These are phyloP conservation scores for Alternaria sp. DNA, from an alignment of 2,329 filamentous ascomycete species.

Conservation along the genomic window DNA sequence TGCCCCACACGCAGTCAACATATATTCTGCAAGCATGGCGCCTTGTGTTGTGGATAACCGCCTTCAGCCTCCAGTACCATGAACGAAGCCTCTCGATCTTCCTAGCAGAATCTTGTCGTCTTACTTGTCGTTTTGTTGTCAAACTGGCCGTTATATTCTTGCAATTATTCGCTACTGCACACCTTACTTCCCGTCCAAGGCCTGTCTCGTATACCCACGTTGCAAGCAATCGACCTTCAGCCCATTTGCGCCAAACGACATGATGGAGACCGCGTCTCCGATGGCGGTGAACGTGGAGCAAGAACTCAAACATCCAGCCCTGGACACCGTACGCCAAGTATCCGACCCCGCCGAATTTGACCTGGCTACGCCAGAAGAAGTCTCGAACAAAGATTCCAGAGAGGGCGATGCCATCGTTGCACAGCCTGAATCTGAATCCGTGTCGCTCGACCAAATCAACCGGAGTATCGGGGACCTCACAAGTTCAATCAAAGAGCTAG, in stretches of 20 bases:
- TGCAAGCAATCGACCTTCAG: fast-evolving
- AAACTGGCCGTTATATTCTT: not conserved
- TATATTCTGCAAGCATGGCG: too few relatives aligned
- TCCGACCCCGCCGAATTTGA: not conserved
- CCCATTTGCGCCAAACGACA: not conserved
- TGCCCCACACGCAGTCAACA: too few relatives aligned
- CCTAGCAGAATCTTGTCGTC: too few relatives aligned
- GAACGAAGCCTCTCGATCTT: too few relatives aligned
- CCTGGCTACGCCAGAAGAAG: not conserved
- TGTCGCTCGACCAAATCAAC: not conserved
- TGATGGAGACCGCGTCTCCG: not conserved
- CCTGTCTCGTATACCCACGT: fast-evolving
- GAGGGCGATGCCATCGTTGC: not conserved
- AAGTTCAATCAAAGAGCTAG: not conserved
- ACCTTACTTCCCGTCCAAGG: fast-evolving
- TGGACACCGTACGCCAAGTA: not conserved
- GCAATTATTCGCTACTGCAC: fast-evolving
- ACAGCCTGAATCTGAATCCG: not conserved
- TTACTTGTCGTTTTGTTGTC: too few relatives aligned
- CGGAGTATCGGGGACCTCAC: not conserved
- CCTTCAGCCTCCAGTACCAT: too few relatives aligned
- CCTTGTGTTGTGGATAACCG: too few relatives aligned
- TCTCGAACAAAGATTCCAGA: not conserved
- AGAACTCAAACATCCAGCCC: not conserved
- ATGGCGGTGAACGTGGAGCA: not conserved